Conservation (phyloP, 164 flowering plant genomes). For the Umbellularia californica region DNA sequence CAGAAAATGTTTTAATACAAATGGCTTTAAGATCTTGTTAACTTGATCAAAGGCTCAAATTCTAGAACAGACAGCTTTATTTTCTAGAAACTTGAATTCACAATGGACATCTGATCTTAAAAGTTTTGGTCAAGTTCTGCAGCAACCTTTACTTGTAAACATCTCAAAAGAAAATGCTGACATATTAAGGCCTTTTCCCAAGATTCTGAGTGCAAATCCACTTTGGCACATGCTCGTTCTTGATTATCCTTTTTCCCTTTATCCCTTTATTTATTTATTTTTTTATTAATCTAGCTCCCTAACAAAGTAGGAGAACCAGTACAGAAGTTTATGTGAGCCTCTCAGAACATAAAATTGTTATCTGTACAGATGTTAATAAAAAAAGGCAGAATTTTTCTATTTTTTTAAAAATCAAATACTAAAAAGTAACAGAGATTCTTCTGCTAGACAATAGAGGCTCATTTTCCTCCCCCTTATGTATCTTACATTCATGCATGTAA, state of each 20-base stretch:
- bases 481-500: too few relatives aligned
- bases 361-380: too few relatives aligned
- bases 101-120: neutral
- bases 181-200: neutral
- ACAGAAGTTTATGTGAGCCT: neutral
- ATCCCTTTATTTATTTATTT: too few relatives aligned
- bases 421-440: too few relatives aligned
- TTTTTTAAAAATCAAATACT: too few relatives aligned
- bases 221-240: neutral
- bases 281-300: too few relatives aligned
- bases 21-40: neutral
- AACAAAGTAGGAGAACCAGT: neutral
- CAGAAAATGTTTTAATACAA: too few relatives aligned
- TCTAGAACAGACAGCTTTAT: neutral
- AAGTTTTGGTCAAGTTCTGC: neutral
- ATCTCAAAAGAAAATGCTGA: neutral
- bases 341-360: neutral
- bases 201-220: neutral
- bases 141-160: neutral
- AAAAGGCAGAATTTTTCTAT: too few relatives aligned
- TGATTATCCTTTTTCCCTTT: too few relatives aligned
- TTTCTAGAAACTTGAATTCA: neutral
- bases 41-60: neutral
- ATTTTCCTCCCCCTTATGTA: too few relatives aligned
- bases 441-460: too few relatives aligned